Percentiles rank a stretch among this genome's conserved stretches.
Conservation (phyloP, 1,284 basidiomycete genomes). For the Cryptococcus depauperatus region DNA sequence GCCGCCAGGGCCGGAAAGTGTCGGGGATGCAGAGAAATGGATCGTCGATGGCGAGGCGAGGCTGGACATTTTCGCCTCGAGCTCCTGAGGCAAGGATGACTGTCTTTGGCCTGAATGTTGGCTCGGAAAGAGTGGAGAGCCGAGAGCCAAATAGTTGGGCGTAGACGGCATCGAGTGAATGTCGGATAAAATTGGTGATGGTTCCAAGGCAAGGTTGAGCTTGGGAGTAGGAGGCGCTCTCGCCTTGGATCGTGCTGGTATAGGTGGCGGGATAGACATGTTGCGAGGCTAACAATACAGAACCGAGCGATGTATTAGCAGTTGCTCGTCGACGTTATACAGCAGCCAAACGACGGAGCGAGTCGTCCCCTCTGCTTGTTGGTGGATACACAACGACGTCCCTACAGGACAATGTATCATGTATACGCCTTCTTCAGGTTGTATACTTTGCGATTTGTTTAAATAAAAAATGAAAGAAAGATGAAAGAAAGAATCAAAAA, state of each 20-base stretch:
- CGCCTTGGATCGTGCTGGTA: constrained; percentile 14
- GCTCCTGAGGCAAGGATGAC: neutral
- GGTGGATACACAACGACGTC: no score
- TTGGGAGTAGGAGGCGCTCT: constrained; percentile 9
- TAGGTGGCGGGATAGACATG: constrained; percentile 12
- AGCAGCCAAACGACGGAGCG: no score
- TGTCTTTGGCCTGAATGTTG: constrained; percentile 1
- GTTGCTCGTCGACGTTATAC: no score
- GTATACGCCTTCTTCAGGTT: no score
- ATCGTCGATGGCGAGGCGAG: constrained; percentile 1
- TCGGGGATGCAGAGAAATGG: neutral
- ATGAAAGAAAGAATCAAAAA: no score
- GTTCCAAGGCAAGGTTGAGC: neutral
- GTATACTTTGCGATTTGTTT: no score
- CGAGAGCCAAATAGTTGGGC: neutral
- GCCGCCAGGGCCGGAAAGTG: neutral
- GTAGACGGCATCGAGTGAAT: neutral
- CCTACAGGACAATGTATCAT: no score
- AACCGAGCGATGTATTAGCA: neutral
- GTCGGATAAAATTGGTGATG: neutral
- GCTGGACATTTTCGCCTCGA: neutral
- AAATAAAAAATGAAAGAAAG: no score
- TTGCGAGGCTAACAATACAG: neutral
- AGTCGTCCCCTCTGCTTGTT: no score
- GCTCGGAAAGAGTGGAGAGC: neutral